Evolutionary conservation across 169 alveolate species (phyloP), one percentile per base, ranked within the genome.

Genomic region (Plasmodium yoelii): DNA sequence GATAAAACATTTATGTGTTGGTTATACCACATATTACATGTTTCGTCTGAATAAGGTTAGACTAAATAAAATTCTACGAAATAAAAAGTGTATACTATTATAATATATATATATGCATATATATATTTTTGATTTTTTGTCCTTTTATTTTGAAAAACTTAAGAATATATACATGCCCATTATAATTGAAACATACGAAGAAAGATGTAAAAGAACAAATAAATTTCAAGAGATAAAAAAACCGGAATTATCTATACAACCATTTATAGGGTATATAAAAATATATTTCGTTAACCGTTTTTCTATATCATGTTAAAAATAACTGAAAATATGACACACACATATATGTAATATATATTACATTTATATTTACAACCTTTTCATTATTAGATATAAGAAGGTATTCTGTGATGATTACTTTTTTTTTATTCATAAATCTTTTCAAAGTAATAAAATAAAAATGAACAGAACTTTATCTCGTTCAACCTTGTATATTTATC

Each of bases 211-310:
- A 24, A 61, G 88, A 47, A 75, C 88, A 15, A 47, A 64, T 7
- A 47, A 34, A 47, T 15, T 61, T 61, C 49, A 63, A 13, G 46
- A 60, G 26, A 24, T 13, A 56, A 61, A 55, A 42, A 75, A 75
- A 46, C 47, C 64, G 22, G 88, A 75, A 9, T 18, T 47, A 12
- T 75, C 88, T 56, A 56, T 75, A 56, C 88, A 75, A 22, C 88
- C 88, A 55, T 75, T 75, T 75, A 75, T 75, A 51, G 88, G 88
- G 88, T 75, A 47, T 26, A 49, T 71, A 73, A 73, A 61, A 24
- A 61, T 24, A 60, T 61, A 61, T 26, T 8, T 0, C 22, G 4
- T 9, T 22, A 34, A 42, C 5, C 4, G n/a, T 2, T n/a, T 1
- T 13, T 13, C 19, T 6, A 15, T 51, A 51, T 15, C 59, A 51